Evolutionary conservation across 2,329 filamentous ascomycete species (phyloP).

Genomic region (Verruconis gallopava): DNA sequence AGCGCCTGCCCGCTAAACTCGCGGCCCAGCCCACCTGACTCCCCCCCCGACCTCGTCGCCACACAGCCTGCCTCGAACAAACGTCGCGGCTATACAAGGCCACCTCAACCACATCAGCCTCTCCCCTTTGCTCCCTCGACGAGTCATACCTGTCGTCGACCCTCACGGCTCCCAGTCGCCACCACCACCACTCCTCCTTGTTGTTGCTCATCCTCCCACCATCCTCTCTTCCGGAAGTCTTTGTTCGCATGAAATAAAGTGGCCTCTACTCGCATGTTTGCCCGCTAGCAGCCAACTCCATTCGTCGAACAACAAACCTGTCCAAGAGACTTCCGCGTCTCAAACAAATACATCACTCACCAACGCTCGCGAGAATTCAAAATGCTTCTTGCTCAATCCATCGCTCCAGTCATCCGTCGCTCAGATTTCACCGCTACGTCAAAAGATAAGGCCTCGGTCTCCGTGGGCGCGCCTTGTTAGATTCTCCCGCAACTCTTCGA

Average conservation of each 20-base stretch:
- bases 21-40: not conserved
- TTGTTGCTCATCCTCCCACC: too few relatives aligned
- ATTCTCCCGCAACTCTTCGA: constrained; percentile 22
- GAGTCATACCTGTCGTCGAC: too few relatives aligned
- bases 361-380: too few relatives aligned
- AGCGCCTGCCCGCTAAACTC: not conserved
- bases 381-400: not conserved
- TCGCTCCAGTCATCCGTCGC: constrained; percentile 31
- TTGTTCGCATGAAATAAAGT: not conserved
- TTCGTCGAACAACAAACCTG: not conserved
- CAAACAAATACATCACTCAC: too few relatives aligned
- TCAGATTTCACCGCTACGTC: constrained; percentile 25
- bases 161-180: too few relatives aligned
- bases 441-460: constrained; percentile 27
- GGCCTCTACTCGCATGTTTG: not conserved
- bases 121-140: too few relatives aligned
- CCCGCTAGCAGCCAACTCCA: not conserved
- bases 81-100: constrained; percentile 1
- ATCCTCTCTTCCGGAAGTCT: not conserved
- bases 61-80: not conserved
- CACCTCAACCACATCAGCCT: not conserved
- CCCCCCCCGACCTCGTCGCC: not conserved
- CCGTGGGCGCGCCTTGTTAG: constrained; percentile 26
- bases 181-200: too few relatives aligned
- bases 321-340: too few relatives aligned